These are phyloP conservation scores for Arthroderma sp. DNA, from an alignment of 2,329 filamentous ascomycete genomes.

Conservation along the genomic window DNA sequence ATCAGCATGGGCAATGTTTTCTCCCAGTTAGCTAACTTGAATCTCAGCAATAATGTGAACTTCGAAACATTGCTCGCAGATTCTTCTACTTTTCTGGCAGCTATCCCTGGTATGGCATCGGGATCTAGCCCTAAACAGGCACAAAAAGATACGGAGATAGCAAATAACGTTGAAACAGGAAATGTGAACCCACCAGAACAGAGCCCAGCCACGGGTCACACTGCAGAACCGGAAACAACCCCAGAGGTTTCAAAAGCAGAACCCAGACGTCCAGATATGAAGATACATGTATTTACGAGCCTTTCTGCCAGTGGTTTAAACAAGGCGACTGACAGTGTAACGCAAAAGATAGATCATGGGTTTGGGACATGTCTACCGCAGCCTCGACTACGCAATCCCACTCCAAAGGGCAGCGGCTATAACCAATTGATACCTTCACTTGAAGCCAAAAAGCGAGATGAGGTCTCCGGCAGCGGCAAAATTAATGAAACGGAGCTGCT, in stretches of 20 bases:
- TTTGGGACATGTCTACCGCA: constrained; percentile 14
- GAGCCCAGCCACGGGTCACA: too few species aligned
- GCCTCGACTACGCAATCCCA: constrained; percentile 3
- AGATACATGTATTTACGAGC: constrained; percentile 10
- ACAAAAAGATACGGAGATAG: too few species aligned
- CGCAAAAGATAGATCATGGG: constrained; percentile 9
- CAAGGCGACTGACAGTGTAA: constrained; percentile 5
- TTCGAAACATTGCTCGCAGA: constrained; percentile 9
- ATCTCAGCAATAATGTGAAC: constrained; percentile 4
- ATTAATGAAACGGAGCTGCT: not conserved
- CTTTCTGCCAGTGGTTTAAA: constrained; percentile 4
- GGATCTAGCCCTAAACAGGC: not conserved
- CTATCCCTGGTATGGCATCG: constrained; percentile 2
- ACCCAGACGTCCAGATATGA: not conserved
- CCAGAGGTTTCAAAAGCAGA: too few species aligned
- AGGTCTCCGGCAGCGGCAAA: too few species aligned
- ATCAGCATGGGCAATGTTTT: too few species aligned
- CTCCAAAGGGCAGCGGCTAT: not conserved
- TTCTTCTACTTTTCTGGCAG: constrained; percentile 12
- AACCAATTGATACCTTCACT: too few species aligned
- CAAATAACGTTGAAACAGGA: too few species aligned
- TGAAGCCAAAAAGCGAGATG: too few species aligned
- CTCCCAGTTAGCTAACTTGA: too few species aligned
- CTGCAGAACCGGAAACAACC: too few species aligned
- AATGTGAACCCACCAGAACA: too few species aligned